These are phyloP conservation scores for Solanum chacoense DNA, from an alignment of 305 asterid genomes.

Conservation along the genomic window DNA sequence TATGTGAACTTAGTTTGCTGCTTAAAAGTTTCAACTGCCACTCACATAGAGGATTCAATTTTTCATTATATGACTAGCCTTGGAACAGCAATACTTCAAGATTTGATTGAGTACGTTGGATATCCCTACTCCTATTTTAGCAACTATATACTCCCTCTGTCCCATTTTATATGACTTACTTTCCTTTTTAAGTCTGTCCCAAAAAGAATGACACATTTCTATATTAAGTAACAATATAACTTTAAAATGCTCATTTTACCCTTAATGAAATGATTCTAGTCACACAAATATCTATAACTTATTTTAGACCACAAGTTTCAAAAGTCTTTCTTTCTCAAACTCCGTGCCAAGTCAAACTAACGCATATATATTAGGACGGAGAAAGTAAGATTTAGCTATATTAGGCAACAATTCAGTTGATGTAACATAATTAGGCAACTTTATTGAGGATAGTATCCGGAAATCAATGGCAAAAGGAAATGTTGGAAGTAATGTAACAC, in stretches of 20 bases:
- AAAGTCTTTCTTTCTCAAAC: not conserved
- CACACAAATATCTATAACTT: not conserved
- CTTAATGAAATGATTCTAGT: not conserved
- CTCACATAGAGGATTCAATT: not conserved
- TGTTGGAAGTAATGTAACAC: not conserved
- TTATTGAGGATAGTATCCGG: not conserved
- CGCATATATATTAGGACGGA: not conserved
- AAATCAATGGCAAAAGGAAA: not conserved
- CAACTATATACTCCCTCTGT: not conserved
- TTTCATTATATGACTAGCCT: not conserved
- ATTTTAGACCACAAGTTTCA: not conserved
- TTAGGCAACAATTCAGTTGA: not conserved
- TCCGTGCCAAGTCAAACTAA: not conserved
- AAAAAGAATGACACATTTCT: not conserved
- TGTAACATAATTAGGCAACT: not conserved
- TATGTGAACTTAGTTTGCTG: not conserved
- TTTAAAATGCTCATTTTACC: not conserved
- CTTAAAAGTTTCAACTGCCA: not conserved
- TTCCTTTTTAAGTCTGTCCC: not conserved
- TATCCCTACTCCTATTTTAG: not conserved
- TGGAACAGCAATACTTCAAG: not conserved
- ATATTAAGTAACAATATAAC: not conserved
- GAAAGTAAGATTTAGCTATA: not conserved
- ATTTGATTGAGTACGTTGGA: not conserved
- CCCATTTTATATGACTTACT: not conserved